Evolutionary conservation across 2,329 filamentous ascomycete genomes (phyloP).

Genomic region (Pestalotiopsis sp.): DNA sequence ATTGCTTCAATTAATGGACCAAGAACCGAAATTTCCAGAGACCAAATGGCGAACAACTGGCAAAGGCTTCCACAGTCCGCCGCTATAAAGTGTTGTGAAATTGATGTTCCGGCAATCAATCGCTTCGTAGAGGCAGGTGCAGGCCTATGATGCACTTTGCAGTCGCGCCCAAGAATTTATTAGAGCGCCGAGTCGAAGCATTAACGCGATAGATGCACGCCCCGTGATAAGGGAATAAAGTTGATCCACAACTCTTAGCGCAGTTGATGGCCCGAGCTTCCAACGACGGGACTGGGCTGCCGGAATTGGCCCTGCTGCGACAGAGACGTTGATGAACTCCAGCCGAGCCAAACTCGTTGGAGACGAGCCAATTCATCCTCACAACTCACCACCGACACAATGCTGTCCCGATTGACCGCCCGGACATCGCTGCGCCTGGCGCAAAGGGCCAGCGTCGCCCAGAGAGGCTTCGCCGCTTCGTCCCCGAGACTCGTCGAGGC

Average conservation of each 20-base stretch:
- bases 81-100: no score
- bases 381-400: slow-evolving; percentile 53
- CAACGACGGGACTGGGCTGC: not conserved
- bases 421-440: slow-evolving; percentile 45
- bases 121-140: no score
- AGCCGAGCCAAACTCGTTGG: slow-evolving; percentile 21
- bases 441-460: slow-evolving; percentile 45
- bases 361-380: slow-evolving; percentile 38
- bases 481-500: slow-evolving; percentile 44
- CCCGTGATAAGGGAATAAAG: slow-evolving; percentile 12
- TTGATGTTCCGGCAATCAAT: no score
- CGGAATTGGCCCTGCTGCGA: slow-evolving; percentile 12
- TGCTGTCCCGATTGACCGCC: slow-evolving; percentile 45
- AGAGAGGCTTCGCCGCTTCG: slow-evolving; percentile 52
- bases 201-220: not conserved
- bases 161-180: not conserved
- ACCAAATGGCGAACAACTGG: not conserved
- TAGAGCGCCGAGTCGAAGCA: not conserved
- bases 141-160: not conserved
- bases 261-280: not conserved
- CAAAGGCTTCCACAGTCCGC: not conserved
- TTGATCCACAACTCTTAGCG: slow-evolving; percentile 7
- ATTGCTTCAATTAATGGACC: not conserved
- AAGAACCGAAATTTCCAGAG: not conserved
- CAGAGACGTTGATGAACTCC: slow-evolving; percentile 9